Evolutionary conservation across 768 basidiomycete genomes (phyloP).

Genomic region (Trametes villosa): DNA sequence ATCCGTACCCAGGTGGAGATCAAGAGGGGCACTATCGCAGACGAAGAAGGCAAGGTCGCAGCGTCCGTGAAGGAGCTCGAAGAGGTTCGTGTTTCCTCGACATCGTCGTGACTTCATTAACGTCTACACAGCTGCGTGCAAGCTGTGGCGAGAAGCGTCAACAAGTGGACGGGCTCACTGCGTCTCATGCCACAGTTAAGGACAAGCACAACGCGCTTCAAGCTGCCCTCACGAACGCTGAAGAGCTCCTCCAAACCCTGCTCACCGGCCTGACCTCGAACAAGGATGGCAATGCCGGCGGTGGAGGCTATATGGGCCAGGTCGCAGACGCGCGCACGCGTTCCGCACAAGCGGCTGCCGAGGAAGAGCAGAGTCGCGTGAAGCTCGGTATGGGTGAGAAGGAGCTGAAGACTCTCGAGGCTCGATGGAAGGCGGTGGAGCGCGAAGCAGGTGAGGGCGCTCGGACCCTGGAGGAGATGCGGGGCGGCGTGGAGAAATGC

Average conservation of each 20-base stretch:
- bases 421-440: slow-evolving; percentile 80
- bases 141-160: slow-evolving; percentile 61
- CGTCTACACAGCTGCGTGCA: slow-evolving; percentile 53
- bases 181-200: slow-evolving; percentile 65
- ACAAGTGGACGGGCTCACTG: slow-evolving; percentile 59
- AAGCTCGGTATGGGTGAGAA: slow-evolving; percentile 78
- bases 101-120: not conserved
- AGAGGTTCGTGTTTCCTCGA: slow-evolving; percentile 50
- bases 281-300: slow-evolving; percentile 67
- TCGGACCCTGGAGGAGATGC: slow-evolving; percentile 66
- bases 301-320: slow-evolving; percentile 97
- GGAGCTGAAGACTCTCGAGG: slow-evolving; percentile 79
- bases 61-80: slow-evolving; percentile 58
- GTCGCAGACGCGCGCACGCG: slow-evolving; percentile 82
- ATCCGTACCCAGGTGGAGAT: slow-evolving; percentile 86
- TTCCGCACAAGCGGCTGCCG: slow-evolving; percentile 75
- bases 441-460: slow-evolving; percentile 80
- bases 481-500: slow-evolving; percentile 59
- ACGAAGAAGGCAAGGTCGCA: slow-evolving; percentile 70
- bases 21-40: slow-evolving; percentile 70
- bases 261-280: slow-evolving; percentile 87
- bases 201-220: slow-evolving; percentile 66
- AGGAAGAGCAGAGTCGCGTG: slow-evolving; percentile 80
- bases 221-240: slow-evolving; percentile 67
- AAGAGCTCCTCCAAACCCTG: slow-evolving; percentile 94